Percentiles rank a stretch among this genome's conserved stretches.
phyloP scores from a whole-genome alignment of 306 rosid species.

The Medicago lupulina region DNA sequence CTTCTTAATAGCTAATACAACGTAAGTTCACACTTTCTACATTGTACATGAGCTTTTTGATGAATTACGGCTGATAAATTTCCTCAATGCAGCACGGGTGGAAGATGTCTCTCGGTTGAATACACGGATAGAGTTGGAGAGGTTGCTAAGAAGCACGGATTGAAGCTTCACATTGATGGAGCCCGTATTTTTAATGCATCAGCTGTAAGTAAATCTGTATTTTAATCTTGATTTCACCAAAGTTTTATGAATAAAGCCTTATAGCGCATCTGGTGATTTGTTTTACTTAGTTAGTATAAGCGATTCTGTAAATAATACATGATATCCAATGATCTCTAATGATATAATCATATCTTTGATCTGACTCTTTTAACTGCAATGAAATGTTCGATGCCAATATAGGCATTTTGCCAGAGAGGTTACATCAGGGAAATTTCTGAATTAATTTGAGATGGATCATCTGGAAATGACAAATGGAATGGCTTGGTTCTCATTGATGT shows the following conservation, averaged over 20 bases:
- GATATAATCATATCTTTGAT: slow-evolving; percentile 16
- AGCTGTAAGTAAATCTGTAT: slow-evolving; percentile 57
- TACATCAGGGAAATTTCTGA: too few relatives aligned
- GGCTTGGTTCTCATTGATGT: neutral
- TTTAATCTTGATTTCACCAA: slow-evolving; percentile 20
- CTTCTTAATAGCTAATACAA: neutral
- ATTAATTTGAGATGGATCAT: too few relatives aligned
- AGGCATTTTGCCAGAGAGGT: too few relatives aligned
- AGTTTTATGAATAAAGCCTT: neutral
- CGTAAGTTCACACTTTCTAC: neutral
- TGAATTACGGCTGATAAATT: slow-evolving; percentile 16
- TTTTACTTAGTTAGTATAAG: neutral
- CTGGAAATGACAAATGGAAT: too few relatives aligned
- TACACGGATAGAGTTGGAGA: slow-evolving; percentile 88
- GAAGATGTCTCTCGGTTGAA: slow-evolving; percentile 81
- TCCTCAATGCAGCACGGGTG: slow-evolving; percentile 76
- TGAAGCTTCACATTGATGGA: slow-evolving; percentile 95
- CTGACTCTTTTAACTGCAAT: neutral
- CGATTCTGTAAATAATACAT: slow-evolving; percentile 13
- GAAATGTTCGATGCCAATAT: too few relatives aligned
- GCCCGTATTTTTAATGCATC: slow-evolving; percentile 95
- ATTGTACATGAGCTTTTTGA: neutral
- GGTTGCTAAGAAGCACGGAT: slow-evolving; percentile 81
- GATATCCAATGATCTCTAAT: slow-evolving; percentile 3
- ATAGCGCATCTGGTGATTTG: neutral